Evolutionary conservation across 1,284 basidiomycete genomes (phyloP).

Genomic region (Malassezia globosa): DNA sequence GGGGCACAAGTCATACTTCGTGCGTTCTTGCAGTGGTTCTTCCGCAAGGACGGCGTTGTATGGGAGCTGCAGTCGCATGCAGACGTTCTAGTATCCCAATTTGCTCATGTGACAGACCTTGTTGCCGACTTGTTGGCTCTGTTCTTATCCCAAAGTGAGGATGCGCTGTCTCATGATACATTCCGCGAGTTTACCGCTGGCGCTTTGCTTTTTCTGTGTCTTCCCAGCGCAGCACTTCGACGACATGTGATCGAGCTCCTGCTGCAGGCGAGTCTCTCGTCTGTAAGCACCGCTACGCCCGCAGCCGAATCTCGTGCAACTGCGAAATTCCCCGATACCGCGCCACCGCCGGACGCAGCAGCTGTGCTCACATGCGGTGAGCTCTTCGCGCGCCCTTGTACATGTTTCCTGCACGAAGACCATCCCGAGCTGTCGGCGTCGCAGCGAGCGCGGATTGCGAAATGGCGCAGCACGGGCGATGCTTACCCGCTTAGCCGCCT

Average conservation of each 20-base stretch:
- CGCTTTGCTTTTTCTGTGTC: slow-evolving; percentile 61
- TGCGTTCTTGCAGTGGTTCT: slow-evolving; percentile 65
- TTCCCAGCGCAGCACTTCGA: slow-evolving; percentile 58
- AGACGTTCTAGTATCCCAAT: slow-evolving; percentile 58
- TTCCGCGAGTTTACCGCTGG: slow-evolving; percentile 59
- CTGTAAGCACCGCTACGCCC: too few species aligned
- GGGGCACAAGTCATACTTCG: slow-evolving; percentile 54
- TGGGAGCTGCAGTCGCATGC: slow-evolving; percentile 58
- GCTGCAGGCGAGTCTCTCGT: too few species aligned
- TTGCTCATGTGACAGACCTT: slow-evolving; percentile 56
- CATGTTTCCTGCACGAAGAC: slow-evolving; percentile 19
- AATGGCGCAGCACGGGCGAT: slow-evolving; percentile 20
- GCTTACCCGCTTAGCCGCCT: slow-evolving; percentile 28
- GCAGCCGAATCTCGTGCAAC: background rate
- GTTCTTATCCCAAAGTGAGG: slow-evolving; percentile 53
- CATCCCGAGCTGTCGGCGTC: slow-evolving; percentile 22
- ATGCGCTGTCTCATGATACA: slow-evolving; percentile 23
- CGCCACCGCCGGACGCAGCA: background rate
- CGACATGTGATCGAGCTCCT: slow-evolving; percentile 39
- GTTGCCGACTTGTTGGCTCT: slow-evolving; percentile 66
- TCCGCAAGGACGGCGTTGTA: slow-evolving; percentile 60
- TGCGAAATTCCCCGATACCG: background rate
- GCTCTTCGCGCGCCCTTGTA: background rate
- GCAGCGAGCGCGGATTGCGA: slow-evolving; percentile 25
- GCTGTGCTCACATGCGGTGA: background rate